These are phyloP conservation scores for Sphaerulina vaccinii DNA, from an alignment of 2,329 filamentous ascomycete species.

Conservation along the genomic window DNA sequence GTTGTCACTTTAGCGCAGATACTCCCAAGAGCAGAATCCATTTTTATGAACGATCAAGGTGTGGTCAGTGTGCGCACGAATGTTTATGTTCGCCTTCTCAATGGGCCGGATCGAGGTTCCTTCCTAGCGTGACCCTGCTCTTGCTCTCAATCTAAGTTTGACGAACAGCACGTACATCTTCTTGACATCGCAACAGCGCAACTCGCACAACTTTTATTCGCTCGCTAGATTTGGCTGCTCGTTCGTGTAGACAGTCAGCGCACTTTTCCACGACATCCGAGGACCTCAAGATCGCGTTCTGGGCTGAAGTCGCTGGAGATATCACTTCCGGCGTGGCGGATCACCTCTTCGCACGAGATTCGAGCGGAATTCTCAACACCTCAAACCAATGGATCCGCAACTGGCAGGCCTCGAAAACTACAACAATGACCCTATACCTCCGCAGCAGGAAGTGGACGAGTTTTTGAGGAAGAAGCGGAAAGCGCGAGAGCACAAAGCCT, in stretches of 20 bases:
- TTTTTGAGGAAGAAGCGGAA: constrained; percentile 52
- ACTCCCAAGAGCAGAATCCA: background rate
- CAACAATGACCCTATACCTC: constrained; percentile 2
- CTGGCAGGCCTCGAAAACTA: constrained; percentile 15
- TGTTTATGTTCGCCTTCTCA: too few relatives aligned
- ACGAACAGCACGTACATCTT: background rate
- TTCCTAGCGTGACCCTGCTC: too few relatives aligned
- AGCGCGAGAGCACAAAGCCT: constrained; percentile 53
- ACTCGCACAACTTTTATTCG: background rate
- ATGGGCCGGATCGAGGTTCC: too few relatives aligned
- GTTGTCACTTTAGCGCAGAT: constrained; percentile 6
- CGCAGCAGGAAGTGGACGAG: constrained; percentile 48
- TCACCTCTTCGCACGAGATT: background rate
- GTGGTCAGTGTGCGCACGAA: background rate
- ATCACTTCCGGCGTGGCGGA: background rate
- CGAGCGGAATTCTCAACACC: background rate
- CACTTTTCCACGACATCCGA: background rate
- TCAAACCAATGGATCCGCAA: constrained; percentile 26
- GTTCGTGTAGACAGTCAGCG: too few relatives aligned
- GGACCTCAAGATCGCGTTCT: background rate
- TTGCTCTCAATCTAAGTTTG: background rate
- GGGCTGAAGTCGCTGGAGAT: background rate
- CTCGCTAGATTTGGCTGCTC: too few relatives aligned
- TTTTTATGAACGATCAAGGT: background rate
- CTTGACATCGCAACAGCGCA: constrained; percentile 5